These are phyloP conservation scores for Lentinula aciculospora DNA, from an alignment of 768 basidiomycete genomes.

Conservation along the genomic window DNA sequence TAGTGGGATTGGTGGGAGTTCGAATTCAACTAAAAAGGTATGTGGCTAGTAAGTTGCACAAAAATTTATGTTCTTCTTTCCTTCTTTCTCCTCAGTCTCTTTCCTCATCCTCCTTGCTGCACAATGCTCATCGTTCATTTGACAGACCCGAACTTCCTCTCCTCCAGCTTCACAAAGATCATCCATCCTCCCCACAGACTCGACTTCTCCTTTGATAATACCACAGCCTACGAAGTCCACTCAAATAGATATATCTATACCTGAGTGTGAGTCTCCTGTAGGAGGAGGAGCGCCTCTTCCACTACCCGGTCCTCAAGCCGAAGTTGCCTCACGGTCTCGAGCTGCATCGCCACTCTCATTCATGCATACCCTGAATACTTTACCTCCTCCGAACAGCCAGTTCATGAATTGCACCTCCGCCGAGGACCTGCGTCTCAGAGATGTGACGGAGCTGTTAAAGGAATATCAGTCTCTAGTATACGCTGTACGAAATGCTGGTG, in stretches of 20 bases:
- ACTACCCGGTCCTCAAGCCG: neutral
- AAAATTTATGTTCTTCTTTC: constrained; percentile 14
- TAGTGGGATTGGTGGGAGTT: constrained; percentile 38
- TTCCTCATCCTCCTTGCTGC: no score
- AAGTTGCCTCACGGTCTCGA: no score
- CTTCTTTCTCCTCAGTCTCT: no score
- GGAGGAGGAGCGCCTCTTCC: neutral
- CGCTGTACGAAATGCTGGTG: constrained; percentile 52
- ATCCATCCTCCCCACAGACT: constrained; percentile 30
- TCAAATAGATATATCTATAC: neutral
- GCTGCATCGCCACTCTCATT: neutral
- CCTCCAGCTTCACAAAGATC: constrained; percentile 34
- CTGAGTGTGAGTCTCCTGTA: neutral
- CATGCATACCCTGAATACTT: constrained; percentile 23
- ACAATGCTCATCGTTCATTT: no score
- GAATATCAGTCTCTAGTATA: constrained; percentile 83
- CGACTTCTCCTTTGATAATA: neutral
- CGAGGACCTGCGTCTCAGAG: constrained; percentile 76
- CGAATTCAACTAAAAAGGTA: constrained; percentile 28
- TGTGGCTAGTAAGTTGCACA: neutral
- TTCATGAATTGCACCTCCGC: constrained; percentile 65
- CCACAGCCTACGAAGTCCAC: neutral
- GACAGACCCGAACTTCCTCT: constrained; percentile 12
- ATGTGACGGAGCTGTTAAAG: constrained; percentile 71
- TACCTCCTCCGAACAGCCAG: constrained; percentile 59